Base-by-base conservation (phyloP, 495 filamentous ascomycete genomes). In the Xylaria castorea region DNA sequence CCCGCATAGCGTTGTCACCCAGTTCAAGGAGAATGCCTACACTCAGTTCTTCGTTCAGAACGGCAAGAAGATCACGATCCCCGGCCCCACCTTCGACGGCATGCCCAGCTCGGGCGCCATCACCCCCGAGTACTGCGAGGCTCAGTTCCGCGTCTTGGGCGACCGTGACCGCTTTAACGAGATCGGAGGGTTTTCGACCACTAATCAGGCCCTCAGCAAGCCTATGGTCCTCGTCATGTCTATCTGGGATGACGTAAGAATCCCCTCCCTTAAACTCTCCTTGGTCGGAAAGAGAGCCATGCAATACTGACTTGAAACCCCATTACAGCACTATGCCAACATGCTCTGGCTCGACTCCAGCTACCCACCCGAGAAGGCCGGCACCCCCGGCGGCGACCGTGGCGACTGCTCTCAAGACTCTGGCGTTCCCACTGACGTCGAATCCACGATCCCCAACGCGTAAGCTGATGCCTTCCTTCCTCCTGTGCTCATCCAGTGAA, bases 331-430 rank as follows among this genome's bases (percentile, higher is more conserved):
- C 82, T 82, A 86, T 78, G 83, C 86, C 82, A 87, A 93, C 84
- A 95, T 95, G 93, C 87, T 92, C 75, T 95, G 93, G 93, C 90
- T 96, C 76, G 93, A 95, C 85, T 90, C 89, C 79, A 87, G 83
- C 81, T 94, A 90, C 85, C 93, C 93, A 4, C 81, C 85, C 51
- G 85, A 86, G 76, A 81, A 84, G 62, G 71, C 85, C 14, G 80
- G 84, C 71, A 77, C 76, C 14, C 91, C 91, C 44, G 93, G 93
- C 80, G 86, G 88, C 66, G 86, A 86, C 75, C 92, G 93, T 80
- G 93, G 93, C 64, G 86, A 87, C 71, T 96, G 93, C 82, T 65
- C 87, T 53, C 86, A 83, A 66, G 82, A 81, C 80, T 90, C 88
- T 40, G 92, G 92, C 70, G 84, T 83, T 27, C 91, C 92, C 32